These are phyloP conservation scores for Suillus subaureus DNA, from an alignment of 768 basidiomycete genomes.

Conservation along the genomic window DNA sequence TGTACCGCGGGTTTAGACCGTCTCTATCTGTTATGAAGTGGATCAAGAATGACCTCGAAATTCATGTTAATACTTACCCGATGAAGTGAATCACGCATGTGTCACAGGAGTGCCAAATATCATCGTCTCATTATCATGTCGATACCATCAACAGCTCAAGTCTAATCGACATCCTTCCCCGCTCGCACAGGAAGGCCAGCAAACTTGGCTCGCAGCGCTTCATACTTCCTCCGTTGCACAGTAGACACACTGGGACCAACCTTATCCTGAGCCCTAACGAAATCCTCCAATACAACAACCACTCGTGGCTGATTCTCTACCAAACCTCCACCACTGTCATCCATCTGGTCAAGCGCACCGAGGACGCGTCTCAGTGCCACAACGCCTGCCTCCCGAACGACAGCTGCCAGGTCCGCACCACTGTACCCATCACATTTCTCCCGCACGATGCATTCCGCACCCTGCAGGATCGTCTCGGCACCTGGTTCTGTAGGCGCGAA, in stretches of 20 bases:
- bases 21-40: neutral
- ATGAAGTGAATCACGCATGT: neutral
- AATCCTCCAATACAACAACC: conserved; percentile 66
- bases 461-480: conserved; percentile 19
- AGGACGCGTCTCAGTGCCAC: conserved; percentile 71
- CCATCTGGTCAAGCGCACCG: conserved; percentile 68
- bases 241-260: conserved; percentile 84
- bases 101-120: neutral
- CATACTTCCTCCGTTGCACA: conserved; percentile 82
- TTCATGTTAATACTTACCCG: neutral
- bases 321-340: conserved; percentile 22
- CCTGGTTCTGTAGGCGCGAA: conserved; percentile 41
- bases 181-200: conserved; percentile 70
- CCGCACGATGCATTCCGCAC: conserved; percentile 51
- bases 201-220: conserved; percentile 78
- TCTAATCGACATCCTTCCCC: conserved; percentile 34
- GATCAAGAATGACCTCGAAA: neutral
- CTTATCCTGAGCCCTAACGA: conserved; percentile 72
- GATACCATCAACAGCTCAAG: neutral
- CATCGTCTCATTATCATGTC: neutral
- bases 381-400: conserved; percentile 90
- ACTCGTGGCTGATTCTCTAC: conserved; percentile 34
- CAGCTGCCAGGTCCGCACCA: conserved; percentile 87
- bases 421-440: conserved; percentile 84
- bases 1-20: neutral